Evolutionary conservation across 169 alveolate species (phyloP).

Genomic region (Eimeria maxima): DNA sequence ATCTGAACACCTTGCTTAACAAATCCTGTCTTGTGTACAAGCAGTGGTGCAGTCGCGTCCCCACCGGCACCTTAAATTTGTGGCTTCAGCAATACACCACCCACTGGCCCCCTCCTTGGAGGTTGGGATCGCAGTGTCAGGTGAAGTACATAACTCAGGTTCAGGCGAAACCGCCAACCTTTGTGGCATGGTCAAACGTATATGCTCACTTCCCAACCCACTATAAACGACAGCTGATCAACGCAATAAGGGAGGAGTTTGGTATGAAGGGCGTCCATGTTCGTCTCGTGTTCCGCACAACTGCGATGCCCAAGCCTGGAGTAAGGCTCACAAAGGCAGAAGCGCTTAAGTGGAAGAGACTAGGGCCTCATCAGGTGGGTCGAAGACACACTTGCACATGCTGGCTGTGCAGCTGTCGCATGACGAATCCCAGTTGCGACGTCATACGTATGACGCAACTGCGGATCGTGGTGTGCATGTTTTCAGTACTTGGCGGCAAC

Average conservation of each 20-base stretch:
- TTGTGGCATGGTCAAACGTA: slow-evolving; percentile 90
- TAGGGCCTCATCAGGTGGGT: slow-evolving; percentile 87
- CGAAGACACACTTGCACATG: not conserved
- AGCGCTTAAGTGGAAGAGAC: slow-evolving; percentile 86
- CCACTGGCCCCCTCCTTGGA: slow-evolving; percentile 91
- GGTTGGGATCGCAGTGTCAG: slow-evolving; percentile 89
- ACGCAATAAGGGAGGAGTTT: slow-evolving; percentile 88
- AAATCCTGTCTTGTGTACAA: slow-evolving; percentile 66
- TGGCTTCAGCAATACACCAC: slow-evolving; percentile 82
- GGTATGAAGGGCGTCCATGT: slow-evolving; percentile 83
- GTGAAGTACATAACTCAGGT: slow-evolving; percentile 87
- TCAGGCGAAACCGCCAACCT: slow-evolving; percentile 89
- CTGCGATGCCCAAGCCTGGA: slow-evolving; percentile 86
- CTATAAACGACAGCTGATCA: slow-evolving; percentile 88
- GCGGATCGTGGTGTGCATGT: not conserved
- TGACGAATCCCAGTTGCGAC: not conserved
- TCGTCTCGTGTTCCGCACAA: slow-evolving; percentile 87
- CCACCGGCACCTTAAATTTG: slow-evolving; percentile 82
- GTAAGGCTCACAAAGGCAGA: slow-evolving; percentile 83
- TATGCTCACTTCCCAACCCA: slow-evolving; percentile 88
- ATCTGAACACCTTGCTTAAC: slow-evolving; percentile 81
- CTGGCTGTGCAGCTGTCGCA: not conserved
- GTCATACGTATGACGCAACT: not conserved
- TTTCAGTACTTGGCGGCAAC: slow-evolving; percentile 69
- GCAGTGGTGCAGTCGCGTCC: slow-evolving; percentile 83